A percentile compares a stretch with the other conserved stretches of the same genome.
phyloP scores from a whole-genome alignment of 2,329 filamentous ascomycete genomes.

The Trichocomaceae sp. region DNA sequence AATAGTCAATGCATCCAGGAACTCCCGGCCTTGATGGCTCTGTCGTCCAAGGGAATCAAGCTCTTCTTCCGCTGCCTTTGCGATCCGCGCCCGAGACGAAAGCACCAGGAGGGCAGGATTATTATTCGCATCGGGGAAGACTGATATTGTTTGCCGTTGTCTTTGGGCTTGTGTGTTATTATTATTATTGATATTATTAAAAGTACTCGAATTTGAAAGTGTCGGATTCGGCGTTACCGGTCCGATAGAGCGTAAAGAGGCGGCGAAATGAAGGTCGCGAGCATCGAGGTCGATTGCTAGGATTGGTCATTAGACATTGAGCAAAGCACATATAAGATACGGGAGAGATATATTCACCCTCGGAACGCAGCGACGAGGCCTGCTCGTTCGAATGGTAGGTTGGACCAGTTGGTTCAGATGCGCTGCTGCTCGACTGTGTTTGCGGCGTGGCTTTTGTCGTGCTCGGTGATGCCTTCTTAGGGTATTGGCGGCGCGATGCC shows the following conservation, averaged over 20 bases:
- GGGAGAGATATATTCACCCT: conserved; percentile 22
- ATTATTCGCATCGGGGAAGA: conserved; percentile 40
- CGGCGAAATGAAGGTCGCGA: conserved; percentile 62
- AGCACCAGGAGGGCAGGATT: conserved; percentile 53
- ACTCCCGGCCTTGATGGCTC: conserved; percentile 36
- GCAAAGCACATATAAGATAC: background rate
- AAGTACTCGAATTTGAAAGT: conserved; percentile 50
- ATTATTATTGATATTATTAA: conserved; percentile 20
- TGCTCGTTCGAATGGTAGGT: conserved; percentile 32
- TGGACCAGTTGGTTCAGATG: conserved; percentile 26
- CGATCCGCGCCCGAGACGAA: conserved; percentile 45
- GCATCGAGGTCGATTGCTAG: conserved; percentile 55
- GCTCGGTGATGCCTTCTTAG: conserved; percentile 42
- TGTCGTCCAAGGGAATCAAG: conserved; percentile 43
- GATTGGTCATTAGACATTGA: background rate
- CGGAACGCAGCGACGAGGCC: conserved; percentile 26
- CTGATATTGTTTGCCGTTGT: conserved; percentile 1
- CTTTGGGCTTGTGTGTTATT: conserved; percentile 16
- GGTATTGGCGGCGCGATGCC: conserved; percentile 50
- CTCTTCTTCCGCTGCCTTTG: conserved; percentile 50
- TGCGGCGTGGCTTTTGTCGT: conserved; percentile 27
- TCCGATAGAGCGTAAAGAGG: conserved; percentile 64
- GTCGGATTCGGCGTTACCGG: conserved; percentile 54
- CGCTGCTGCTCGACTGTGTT: conserved; percentile 8
- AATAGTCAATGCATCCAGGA: conserved; percentile 46